Percentiles rank a stretch among this genome's conserved stretches.
These are phyloP conservation scores for Coemansia sp. DNA, from an alignment of 192 early-diverging fungal genomes.

Conservation along the genomic window DNA sequence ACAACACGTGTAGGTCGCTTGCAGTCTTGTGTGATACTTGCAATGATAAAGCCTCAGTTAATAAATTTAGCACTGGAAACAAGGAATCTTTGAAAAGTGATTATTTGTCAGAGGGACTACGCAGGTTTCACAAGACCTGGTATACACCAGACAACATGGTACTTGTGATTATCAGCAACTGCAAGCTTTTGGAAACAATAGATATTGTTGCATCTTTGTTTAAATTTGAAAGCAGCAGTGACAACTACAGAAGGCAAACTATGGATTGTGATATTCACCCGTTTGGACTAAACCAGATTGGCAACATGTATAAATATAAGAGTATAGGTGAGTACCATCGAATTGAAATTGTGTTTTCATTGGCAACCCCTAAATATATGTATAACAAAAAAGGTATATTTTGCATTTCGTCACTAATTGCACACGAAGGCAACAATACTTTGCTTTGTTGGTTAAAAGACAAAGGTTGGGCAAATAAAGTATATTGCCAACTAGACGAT, in stretches of 20 bases:
- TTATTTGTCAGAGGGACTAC: conserved; percentile 71
- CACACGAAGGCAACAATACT: not conserved
- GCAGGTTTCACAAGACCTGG: conserved; percentile 77
- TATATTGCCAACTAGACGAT: not conserved
- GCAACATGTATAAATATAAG: not conserved
- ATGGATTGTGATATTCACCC: not conserved
- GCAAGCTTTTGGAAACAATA: too few species aligned
- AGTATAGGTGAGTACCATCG: not conserved
- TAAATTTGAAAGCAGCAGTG: too few species aligned
- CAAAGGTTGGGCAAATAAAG: not conserved
- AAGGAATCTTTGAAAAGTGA: conserved; percentile 74
- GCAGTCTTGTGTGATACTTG: conserved; percentile 2
- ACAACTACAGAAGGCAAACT: not conserved
- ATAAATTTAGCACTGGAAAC: conserved; percentile 82
- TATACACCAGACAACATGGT: conserved; percentile 49
- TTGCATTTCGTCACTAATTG: not conserved
- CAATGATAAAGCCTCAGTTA: conserved; percentile 72
- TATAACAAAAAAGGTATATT: not conserved
- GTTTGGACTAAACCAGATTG: not conserved
- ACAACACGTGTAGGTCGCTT: conserved; percentile 59
- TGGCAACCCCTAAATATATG: not conserved
- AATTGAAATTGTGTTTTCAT: not conserved
- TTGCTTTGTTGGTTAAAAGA: not conserved
- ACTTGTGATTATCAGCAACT: not conserved
- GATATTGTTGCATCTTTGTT: not conserved